A percentile compares a stretch with the other conserved stretches of the same genome.
Conservation (phyloP, 257 asterid genomes). For the Jaltomata sinuosa region DNA sequence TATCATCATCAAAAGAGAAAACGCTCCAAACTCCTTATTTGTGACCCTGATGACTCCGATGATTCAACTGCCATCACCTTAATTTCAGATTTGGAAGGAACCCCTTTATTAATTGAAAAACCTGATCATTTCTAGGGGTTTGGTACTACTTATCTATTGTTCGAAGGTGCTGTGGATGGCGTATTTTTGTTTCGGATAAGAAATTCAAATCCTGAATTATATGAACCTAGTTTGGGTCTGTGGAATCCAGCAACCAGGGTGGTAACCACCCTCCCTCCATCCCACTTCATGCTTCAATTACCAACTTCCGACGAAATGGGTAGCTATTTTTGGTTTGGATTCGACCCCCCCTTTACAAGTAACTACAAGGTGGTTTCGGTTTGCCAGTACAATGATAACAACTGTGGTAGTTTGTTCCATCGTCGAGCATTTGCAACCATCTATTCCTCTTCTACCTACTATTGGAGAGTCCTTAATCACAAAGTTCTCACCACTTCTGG, state of each 20-base stretch:
- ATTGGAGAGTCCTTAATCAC: background rate
- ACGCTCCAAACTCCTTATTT: background rate
- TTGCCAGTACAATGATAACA: background rate
- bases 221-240: background rate
- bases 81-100: too few relatives aligned
- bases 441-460: background rate
- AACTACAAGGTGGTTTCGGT: background rate
- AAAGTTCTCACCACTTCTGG: too few relatives aligned
- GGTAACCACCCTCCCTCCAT: background rate
- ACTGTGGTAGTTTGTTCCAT: background rate
- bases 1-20: background rate
- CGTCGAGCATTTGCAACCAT: background rate
- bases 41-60: background rate
- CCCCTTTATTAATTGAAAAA: too few relatives aligned
- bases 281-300: background rate
- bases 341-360: background rate
- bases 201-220: too few relatives aligned
- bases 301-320: background rate
- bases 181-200: too few relatives aligned
- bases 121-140: too few relatives aligned
- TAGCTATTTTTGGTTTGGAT: background rate
- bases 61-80: too few relatives aligned
- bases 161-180: too few relatives aligned
- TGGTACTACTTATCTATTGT: too few relatives aligned
- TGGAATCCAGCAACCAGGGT: background rate